phyloP scores from a whole-genome alignment of 129 eudicot species.

The Flaveria ramosissima region DNA sequence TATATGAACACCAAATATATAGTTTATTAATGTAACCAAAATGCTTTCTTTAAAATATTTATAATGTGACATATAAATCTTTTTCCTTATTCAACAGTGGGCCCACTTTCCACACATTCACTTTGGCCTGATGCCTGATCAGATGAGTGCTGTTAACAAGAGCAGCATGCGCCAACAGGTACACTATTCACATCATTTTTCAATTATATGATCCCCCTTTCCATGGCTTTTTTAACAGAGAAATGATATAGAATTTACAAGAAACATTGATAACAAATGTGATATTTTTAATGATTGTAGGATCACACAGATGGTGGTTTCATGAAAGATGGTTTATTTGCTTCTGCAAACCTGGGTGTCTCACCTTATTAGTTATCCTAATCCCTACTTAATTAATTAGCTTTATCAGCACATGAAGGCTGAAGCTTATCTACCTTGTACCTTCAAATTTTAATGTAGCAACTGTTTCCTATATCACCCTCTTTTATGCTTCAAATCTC shows the following conservation, averaged over 20 bases:
- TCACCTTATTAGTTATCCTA: slow-evolving; percentile 43
- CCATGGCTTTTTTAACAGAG: neutral
- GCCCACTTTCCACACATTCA: slow-evolving; percentile 88
- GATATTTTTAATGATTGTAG: slow-evolving; percentile 32
- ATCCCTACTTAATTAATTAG: slow-evolving; percentile 1
- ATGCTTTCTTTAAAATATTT: neutral
- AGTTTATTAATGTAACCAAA: neutral
- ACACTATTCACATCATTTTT: slow-evolving; percentile 31
- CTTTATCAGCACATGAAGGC: slow-evolving; percentile 11
- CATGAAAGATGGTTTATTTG: slow-evolving; percentile 56
- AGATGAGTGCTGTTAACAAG: slow-evolving; percentile 49
- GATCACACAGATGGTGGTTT: slow-evolving; percentile 46
- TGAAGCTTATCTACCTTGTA: slow-evolving; percentile 2
- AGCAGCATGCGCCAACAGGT: slow-evolving; percentile 66
- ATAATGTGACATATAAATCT: neutral
- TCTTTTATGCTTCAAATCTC: neutral
- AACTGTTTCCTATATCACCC: neutral
- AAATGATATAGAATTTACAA: neutral
- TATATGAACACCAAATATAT: neutral
- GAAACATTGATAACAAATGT: neutral
- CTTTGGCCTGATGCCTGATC: slow-evolving; percentile 73
- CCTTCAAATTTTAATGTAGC: slow-evolving; percentile 1
- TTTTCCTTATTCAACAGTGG: slow-evolving; percentile 47
- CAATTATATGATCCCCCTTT: neutral
- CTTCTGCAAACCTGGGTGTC: slow-evolving; percentile 59